A percentile compares a stretch with the other conserved stretches of the same genome.
Conservation (phyloP, 1,284 basidiomycete genomes). For the Peniophora sp. region DNA sequence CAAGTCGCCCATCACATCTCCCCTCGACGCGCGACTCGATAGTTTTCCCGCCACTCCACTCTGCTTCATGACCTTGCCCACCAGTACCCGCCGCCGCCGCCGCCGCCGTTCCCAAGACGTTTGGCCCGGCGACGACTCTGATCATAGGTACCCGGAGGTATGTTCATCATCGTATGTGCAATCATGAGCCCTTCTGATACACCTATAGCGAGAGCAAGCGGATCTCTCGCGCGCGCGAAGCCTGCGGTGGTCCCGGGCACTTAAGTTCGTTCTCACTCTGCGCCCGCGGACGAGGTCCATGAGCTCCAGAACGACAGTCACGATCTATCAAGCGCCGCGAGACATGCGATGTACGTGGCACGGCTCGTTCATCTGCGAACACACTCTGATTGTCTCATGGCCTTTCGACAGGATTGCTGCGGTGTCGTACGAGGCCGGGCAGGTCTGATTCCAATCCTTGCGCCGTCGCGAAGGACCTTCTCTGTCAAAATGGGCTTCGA, state of each 20-base stretch:
- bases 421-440: conserved; percentile 64
- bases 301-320: conserved; percentile 50
- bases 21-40: too few species aligned
- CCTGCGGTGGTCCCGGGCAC: conserved; percentile 29
- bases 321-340: conserved; percentile 65
- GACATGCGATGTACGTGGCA: conserved; percentile 21
- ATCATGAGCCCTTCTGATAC: too few species aligned
- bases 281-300: conserved; percentile 53
- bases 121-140: too few species aligned
- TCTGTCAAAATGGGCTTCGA: conserved; percentile 67
- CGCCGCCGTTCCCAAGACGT: too few species aligned
- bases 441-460: conserved; percentile 68
- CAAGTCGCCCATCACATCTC: too few species aligned
- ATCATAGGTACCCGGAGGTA: too few species aligned
- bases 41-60: too few species aligned
- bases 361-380: too few species aligned
- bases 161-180: too few species aligned
- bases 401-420: conserved; percentile 66
- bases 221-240: conserved; percentile 15
- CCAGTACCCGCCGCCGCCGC: too few species aligned
- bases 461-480: conserved; percentile 50
- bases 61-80: too few species aligned
- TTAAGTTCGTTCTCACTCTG: conserved; percentile 55
- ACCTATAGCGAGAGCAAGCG: too few species aligned
- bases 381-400: conserved; percentile 10